Evolutionary conservation across 306 rosid species (phyloP), one percentile per base, ranked within the genome.

Genomic region (Quercus wislizeni): DNA sequence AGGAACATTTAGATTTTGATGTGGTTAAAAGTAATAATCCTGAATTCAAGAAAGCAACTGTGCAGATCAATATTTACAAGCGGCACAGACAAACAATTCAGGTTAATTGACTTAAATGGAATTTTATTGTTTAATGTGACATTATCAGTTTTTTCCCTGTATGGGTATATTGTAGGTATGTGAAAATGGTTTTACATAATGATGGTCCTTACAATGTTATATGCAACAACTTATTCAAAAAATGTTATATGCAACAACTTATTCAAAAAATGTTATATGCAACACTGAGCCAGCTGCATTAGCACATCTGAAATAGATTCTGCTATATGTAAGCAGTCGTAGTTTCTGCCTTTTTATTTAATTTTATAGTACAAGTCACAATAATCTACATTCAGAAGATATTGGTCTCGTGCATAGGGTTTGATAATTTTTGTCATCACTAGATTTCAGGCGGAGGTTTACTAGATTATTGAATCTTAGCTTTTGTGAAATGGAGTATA

Each of bases 21-120:
- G 85, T 90, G 85, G 95, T 91, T 78, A 87, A 73, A 82, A 94
- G 95, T 86, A 62, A 71, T 18, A 85, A 85, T 80, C 83, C 93
- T 9, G 91, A 81, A 20, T 85, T 83, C 85, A 92, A 92, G 86
- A 91, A 84, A 84, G 89, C 94, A 71, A 91, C 85, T 21, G 82
- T 90, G 49, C 83, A 92, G 78, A 93, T 95, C 81, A 95, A 92
- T 77, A 84, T 95, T 78, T 92, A 75, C 92, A 95, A 88, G 90
- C 89, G 90, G 75, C 97, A 93, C 75, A 89, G 98, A 75, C 99
- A 95, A 74, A 95, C 98, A 86, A 85, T 95, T 84, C 96, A 95
- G 98, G 99, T 92, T 70, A 61, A 76, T 51, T 67, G 31, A 58
- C 71, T 18, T 78, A 56, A 30, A 55, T 35, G 43, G 67, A 63